Percentiles rank a stretch among this genome's conserved stretches.
Conservation (phyloP, 495 filamentous ascomycete genomes). For the Chlorociboria aeruginascens region DNA sequence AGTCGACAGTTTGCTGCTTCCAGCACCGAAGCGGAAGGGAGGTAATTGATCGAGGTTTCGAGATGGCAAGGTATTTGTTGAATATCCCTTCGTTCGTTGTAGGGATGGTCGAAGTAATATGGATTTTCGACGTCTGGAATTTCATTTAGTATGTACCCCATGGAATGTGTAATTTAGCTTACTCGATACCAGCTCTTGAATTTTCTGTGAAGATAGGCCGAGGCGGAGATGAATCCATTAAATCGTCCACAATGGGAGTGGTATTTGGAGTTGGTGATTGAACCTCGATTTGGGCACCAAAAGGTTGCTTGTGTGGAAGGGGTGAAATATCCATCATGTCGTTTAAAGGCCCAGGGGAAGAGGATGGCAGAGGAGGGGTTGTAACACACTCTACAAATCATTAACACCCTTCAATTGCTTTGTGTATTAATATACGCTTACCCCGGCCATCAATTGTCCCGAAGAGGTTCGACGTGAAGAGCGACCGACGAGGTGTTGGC, state of each 20-base stretch:
- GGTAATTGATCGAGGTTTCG: slow-evolving; percentile 49
- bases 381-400: slow-evolving; percentile 50
- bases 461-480: slow-evolving; percentile 77
- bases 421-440: slow-evolving; percentile 32
- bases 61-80: slow-evolving; percentile 36
- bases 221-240: slow-evolving; percentile 32
- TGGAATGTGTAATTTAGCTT: slow-evolving; percentile 24
- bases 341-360: slow-evolving; percentile 62
- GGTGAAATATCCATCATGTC: slow-evolving; percentile 94
- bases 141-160: slow-evolving; percentile 4
- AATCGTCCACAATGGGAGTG: slow-evolving; percentile 26
- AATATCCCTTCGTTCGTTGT: slow-evolving; percentile 44
- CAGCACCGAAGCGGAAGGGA: slow-evolving; percentile 64
- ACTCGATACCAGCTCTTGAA: slow-evolving; percentile 34
- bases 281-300: slow-evolving; percentile 47
- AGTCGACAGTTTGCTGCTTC: slow-evolving; percentile 35
- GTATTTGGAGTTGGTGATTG: slow-evolving; percentile 52
- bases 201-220: slow-evolving; percentile 44
- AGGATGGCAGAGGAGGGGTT: slow-evolving; percentile 72
- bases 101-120: slow-evolving; percentile 50
- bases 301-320: slow-evolving; percentile 77
- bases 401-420: slow-evolving; percentile 19
- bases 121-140: slow-evolving; percentile 42
- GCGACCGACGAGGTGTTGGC: slow-evolving; percentile 80
- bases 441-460: slow-evolving; percentile 54